Evolutionary conservation across 2,329 filamentous ascomycete species (phyloP).

Genomic region (Aspergillus nomiae): DNA sequence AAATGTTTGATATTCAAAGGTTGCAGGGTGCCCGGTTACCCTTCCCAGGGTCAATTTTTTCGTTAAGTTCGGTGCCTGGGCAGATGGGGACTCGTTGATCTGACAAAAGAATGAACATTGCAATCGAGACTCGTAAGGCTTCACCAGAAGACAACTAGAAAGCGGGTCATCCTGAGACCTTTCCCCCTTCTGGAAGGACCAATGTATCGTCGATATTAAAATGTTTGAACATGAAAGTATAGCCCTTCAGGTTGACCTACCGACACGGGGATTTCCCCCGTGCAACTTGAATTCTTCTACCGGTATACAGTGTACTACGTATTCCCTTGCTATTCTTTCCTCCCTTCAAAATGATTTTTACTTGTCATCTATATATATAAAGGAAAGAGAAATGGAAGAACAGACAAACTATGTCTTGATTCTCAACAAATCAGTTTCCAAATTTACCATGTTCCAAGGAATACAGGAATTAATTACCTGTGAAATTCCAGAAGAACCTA

Average conservation of each 20-base stretch:
- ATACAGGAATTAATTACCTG: constrained; percentile 6
- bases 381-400: not conserved
- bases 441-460: not conserved
- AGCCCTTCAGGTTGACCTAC: not conserved
- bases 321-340: not conserved
- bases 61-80: not conserved
- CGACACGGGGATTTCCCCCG: not conserved
- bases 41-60: not conserved
- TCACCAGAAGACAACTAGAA: not conserved
- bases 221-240: not conserved
- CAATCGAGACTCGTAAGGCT: not conserved
- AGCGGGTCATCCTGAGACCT: not conserved
- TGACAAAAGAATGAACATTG: not conserved
- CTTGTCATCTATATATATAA: not conserved
- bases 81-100: not conserved
- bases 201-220: constrained; percentile 4
- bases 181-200: not conserved
- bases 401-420: too few species aligned
- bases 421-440: not conserved
- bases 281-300: not conserved
- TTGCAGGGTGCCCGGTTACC: not conserved
- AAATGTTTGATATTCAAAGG: not conserved
- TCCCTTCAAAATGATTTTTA: not conserved
- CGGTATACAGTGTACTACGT: not conserved
- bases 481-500: constrained; percentile 10